Conservation (phyloP, 2,329 filamentous ascomycete genomes). For the Colletotrichum higginsianum region DNA sequence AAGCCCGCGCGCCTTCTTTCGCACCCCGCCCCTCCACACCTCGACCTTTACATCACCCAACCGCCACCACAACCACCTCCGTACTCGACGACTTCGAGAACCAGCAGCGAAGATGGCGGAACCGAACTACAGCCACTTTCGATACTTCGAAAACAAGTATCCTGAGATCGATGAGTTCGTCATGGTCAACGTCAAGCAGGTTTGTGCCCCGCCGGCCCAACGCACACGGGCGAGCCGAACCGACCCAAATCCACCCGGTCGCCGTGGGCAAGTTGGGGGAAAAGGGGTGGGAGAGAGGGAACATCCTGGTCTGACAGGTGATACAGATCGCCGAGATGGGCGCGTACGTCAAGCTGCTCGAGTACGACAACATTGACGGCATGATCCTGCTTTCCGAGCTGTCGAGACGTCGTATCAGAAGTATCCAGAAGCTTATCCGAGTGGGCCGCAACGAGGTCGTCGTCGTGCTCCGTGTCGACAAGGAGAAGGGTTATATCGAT, state of each 20-base stretch:
- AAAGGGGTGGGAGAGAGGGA: constrained; percentile 3
- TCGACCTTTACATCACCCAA: constrained; percentile 40
- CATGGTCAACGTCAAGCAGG: constrained; percentile 99
- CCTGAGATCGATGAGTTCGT: constrained; percentile 99
- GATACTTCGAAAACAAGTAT: constrained; percentile 98
- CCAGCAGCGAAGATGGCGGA: constrained; percentile 83
- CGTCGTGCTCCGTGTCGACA: constrained; percentile 97
- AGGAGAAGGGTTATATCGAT: constrained; percentile 99
- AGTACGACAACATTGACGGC: constrained; percentile 99
- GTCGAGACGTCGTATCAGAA: constrained; percentile 96
- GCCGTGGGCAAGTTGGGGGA: background rate
- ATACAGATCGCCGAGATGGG: constrained; percentile 97
- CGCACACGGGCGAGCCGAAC: constrained; percentile 35
- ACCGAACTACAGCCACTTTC: constrained; percentile 80
- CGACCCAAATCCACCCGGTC: constrained; percentile 22
- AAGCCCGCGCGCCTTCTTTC: constrained; percentile 43
- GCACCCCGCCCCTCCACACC: constrained; percentile 51
- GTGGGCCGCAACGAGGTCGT: constrained; percentile 99
- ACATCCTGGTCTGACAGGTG: constrained; percentile 43
- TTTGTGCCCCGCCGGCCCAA: constrained; percentile 57
- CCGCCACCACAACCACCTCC: constrained; percentile 43
- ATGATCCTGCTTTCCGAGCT: constrained; percentile 99
- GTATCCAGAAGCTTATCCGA: constrained; percentile 98
- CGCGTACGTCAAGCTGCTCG: constrained; percentile 98
- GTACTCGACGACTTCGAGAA: constrained; percentile 47